phyloP scores from a whole-genome alignment of 2,329 filamentous ascomycete genomes.

The Diaporthe capsici region DNA sequence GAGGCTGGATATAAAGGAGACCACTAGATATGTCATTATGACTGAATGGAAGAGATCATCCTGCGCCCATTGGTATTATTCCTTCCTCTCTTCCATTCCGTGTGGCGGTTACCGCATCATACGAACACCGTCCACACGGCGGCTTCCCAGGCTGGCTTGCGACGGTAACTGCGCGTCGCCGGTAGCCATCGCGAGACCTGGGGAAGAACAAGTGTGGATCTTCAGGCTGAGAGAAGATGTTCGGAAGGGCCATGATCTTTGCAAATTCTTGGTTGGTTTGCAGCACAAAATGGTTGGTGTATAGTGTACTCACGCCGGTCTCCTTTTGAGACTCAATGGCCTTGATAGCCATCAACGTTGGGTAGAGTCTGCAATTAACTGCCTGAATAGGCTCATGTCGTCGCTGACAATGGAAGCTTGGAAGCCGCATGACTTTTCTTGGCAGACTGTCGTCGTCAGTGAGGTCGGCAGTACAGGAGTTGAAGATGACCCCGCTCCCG shows the following conservation, averaged over 20 bases:
- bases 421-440: not conserved
- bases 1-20: too few relatives aligned
- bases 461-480: not conserved
- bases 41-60: not conserved
- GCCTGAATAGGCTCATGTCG: too few relatives aligned
- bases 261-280: too few relatives aligned
- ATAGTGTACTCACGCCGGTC: too few relatives aligned
- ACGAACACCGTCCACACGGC: not conserved
- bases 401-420: not conserved
- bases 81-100: not conserved
- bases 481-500: constrained; percentile 8
- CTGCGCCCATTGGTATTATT: not conserved
- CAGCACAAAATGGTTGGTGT: too few relatives aligned
- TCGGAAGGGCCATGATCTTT: too few relatives aligned
- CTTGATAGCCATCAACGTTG: too few relatives aligned
- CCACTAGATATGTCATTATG: too few relatives aligned
- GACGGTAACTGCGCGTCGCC: not conserved
- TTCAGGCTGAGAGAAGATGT: too few relatives aligned
- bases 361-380: too few relatives aligned
- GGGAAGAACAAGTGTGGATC: too few relatives aligned
- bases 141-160: not conserved
- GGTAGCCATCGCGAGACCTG: not conserved
- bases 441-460: not conserved
- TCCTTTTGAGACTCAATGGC: too few relatives aligned
- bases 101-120: not conserved